Evolutionary conservation across 2,329 filamentous ascomycete species (phyloP).

Genomic region (Cercospora brassicicola): DNA sequence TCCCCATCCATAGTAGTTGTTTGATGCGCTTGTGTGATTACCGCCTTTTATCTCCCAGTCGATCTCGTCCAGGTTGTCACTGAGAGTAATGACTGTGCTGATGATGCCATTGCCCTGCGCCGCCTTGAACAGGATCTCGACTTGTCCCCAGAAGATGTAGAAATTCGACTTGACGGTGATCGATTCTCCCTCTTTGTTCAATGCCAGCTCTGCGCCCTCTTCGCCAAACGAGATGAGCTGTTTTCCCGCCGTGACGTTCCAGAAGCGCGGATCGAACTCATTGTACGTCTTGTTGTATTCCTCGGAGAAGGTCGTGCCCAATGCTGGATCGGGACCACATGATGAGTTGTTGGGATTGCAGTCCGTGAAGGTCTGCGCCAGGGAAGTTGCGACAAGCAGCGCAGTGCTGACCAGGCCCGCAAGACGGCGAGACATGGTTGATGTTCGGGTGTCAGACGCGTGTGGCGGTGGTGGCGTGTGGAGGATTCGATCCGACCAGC

Average conservation of each 20-base stretch:
- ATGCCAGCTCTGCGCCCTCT: conserved; percentile 66
- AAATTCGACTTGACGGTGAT: conserved; percentile 77
- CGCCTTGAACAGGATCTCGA: conserved; percentile 76
- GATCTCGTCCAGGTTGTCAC: conserved; percentile 81
- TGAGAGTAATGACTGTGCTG: conserved; percentile 78
- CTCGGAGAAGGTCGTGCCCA: conserved; percentile 64
- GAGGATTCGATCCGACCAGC: conserved; percentile 21
- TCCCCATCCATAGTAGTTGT: conserved; percentile 77
- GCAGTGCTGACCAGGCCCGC: conserved; percentile 25
- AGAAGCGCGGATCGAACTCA: conserved; percentile 43
- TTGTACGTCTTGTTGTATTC: conserved; percentile 62
- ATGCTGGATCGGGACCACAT: conserved; percentile 70
- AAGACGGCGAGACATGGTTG: conserved; percentile 27
- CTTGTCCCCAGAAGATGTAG: conserved; percentile 82
- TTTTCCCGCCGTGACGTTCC: conserved; percentile 61
- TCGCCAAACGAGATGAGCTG: conserved; percentile 59
- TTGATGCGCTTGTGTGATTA: conserved; percentile 62
- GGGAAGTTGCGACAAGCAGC: conserved; percentile 28
- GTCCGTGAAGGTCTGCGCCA: conserved; percentile 71
- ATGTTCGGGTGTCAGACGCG: conserved; percentile 1
- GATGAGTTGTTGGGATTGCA: conserved; percentile 74
- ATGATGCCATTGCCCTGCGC: conserved; percentile 74
- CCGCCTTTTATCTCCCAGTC: conserved; percentile 81
- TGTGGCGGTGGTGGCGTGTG: conserved; percentile 6
- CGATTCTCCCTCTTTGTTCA: conserved; percentile 68